A percentile compares a stretch with the other conserved stretches of the same genome.
phyloP scores from a whole-genome alignment of 768 basidiomycete genomes.

The Omphalotus guepiniiformis region DNA sequence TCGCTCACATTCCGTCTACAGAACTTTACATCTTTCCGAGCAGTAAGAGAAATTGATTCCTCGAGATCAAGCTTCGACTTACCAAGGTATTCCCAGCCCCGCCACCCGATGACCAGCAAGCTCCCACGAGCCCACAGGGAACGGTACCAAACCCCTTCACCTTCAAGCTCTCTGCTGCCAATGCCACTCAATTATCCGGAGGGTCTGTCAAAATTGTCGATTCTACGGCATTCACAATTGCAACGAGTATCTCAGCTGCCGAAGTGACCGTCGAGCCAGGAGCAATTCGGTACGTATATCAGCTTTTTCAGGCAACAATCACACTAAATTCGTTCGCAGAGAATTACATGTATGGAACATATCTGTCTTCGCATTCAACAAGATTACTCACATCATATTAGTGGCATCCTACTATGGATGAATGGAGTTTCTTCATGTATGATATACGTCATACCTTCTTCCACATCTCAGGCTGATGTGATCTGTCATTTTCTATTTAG shows the following conservation, averaged over 20 bases:
- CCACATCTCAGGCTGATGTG: constrained; percentile 2
- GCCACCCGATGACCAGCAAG: constrained; percentile 30
- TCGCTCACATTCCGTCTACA: constrained; percentile 38
- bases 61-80: not conserved
- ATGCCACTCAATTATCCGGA: constrained; percentile 39
- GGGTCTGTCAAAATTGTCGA: constrained; percentile 51
- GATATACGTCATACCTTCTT: constrained; percentile 13
- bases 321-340: constrained; percentile 21
- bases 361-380: not conserved
- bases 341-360: constrained; percentile 48
- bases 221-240: constrained; percentile 45
- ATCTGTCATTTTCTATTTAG: constrained; percentile 24
- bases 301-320: not conserved
- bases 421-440: constrained; percentile 60
- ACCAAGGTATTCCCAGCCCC: constrained; percentile 22
- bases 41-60: constrained; percentile 20
- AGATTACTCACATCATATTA: constrained; percentile 17
- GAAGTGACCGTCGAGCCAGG: constrained; percentile 57
- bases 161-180: constrained; percentile 43
- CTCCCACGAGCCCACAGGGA: constrained; percentile 40
- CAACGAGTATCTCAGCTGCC: constrained; percentile 50
- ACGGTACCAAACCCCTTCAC: constrained; percentile 40
- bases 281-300: constrained; percentile 39
- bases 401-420: constrained; percentile 71
- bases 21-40: constrained; percentile 53